phyloP scores from a whole-genome alignment of 257 asterid genomes.

The Nicotiana undulata region DNA sequence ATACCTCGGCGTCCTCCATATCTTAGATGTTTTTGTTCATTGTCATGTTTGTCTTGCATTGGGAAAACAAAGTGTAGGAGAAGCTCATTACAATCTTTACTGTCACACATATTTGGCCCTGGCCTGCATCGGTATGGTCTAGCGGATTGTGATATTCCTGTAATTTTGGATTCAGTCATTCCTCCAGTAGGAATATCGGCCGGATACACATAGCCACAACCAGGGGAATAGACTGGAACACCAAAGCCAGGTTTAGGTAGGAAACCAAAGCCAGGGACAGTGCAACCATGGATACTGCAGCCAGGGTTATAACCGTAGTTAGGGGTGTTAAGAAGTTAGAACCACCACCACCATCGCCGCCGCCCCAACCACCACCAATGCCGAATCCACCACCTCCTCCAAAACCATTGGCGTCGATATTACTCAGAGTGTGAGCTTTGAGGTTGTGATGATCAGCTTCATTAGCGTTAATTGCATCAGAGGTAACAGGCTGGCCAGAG shows the following conservation, averaged over 20 bases:
- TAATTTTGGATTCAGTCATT: not conserved
- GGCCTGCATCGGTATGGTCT: not conserved
- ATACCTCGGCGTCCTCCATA: not conserved
- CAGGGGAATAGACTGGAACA: not conserved
- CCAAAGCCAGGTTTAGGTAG: not conserved
- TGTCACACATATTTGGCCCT: not conserved
- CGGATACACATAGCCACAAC: not conserved
- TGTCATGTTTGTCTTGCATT: not conserved
- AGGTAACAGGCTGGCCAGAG: not conserved
- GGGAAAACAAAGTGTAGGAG: not conserved
- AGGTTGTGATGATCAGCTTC: slow-evolving; percentile 2
- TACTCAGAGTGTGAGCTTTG: not conserved
- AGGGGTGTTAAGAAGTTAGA: not conserved
- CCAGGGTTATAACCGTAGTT: not conserved
- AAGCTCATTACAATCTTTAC: not conserved
- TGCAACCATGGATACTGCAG: not conserved
- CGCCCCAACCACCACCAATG: not conserved
- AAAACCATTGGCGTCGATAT: not conserved
- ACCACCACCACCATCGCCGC: not conserved
- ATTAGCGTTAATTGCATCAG: not conserved
- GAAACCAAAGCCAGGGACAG: not conserved
- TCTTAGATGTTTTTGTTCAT: not conserved
- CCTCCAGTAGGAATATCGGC: not conserved
- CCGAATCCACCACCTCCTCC: not conserved
- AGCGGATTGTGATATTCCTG: not conserved